Base-by-base conservation (phyloP, 768 basidiomycete genomes). In the Amylocystis lapponica region DNA sequence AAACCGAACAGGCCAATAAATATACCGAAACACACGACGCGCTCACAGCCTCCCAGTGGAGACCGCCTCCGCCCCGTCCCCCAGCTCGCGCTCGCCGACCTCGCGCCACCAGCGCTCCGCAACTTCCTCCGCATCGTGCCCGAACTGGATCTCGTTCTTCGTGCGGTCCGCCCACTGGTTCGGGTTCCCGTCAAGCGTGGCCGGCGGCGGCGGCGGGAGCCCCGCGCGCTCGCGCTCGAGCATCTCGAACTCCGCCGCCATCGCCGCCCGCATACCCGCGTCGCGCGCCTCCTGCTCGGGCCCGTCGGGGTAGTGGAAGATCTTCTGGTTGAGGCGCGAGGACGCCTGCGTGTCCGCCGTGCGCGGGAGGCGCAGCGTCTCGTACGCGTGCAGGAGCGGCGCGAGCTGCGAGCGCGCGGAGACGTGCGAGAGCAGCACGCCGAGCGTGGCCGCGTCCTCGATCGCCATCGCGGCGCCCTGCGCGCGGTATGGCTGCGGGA, bases 81-180 rank as follows among this genome's bases (percentile, higher is more conserved):
- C 40, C 21, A 42, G 32, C 22, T 32, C 43, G n/a, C 26, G 20
- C 21, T 55, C 46, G 1, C 68, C 71, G 5, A 59, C 44, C 12
- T 60, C 57, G 1, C 31, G 45, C 75, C 74, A 78, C 74, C 77
- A 81, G 42, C 52, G 52, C 34, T 78, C 72, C 5, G 69, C 76
- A 27, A 62, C 75, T 9, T 21, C 57, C 34, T 79, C 76, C 0
- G 76, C 74, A 45, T 80, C 77, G 46, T 79, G 79, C 12, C 67
- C 65, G 57, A 78, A 81, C 51, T 74, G 70, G 4, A 49, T 50
- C 27, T 36, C 44, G 40, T 59, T 78, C 66, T 76, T 78, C 39
- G 55, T 59, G 52, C 65, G 68, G 54, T 81, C 78, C 5, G 77
- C 76, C 79, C 79, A 80, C 47, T 76, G 68, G 48, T 80, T 80